These are phyloP conservation scores for Lycium barbarum DNA, from an alignment of 257 asterid genomes.

Conservation along the genomic window DNA sequence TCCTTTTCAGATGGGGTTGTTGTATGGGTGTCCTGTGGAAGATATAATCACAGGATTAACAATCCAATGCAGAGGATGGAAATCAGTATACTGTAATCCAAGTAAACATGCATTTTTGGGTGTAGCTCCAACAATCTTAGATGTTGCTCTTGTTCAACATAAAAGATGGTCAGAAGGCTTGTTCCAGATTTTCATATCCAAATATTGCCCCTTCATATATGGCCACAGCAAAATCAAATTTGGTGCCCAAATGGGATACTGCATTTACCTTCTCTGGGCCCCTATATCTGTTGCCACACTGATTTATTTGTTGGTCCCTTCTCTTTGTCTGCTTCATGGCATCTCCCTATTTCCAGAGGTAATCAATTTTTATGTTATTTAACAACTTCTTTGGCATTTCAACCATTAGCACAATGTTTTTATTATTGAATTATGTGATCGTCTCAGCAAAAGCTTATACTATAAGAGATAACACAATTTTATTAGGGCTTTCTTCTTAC, in stretches of 20 bases:
- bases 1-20: conserved; percentile 70
- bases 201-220: conserved; percentile 66
- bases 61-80: conserved; percentile 94
- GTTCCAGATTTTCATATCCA: conserved; percentile 79
- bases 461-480: not conserved
- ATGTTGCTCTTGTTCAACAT: conserved; percentile 65
- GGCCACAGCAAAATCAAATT: conserved; percentile 62
- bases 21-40: conserved; percentile 82
- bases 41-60: conserved; percentile 81
- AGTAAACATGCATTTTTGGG: conserved; percentile 68
- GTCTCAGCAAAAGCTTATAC: not conserved
- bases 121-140: conserved; percentile 63
- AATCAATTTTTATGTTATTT: not conserved
- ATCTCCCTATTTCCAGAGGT: conserved; percentile 70
- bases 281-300: conserved; percentile 58
- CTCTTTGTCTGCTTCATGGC: conserved; percentile 53
- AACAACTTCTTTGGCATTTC: not conserved
- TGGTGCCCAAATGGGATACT: conserved; percentile 75
- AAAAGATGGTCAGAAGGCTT: conserved; percentile 86
- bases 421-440: not conserved
- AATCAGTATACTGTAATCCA: conserved; percentile 67
- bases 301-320: conserved; percentile 49
- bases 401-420: too few species aligned
- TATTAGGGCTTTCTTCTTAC: not conserved
- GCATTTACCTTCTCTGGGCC: conserved; percentile 70